Evolutionary conservation across 1,139 yeast species (phyloP).

Genomic region (Suhomyces guaymorum): DNA sequence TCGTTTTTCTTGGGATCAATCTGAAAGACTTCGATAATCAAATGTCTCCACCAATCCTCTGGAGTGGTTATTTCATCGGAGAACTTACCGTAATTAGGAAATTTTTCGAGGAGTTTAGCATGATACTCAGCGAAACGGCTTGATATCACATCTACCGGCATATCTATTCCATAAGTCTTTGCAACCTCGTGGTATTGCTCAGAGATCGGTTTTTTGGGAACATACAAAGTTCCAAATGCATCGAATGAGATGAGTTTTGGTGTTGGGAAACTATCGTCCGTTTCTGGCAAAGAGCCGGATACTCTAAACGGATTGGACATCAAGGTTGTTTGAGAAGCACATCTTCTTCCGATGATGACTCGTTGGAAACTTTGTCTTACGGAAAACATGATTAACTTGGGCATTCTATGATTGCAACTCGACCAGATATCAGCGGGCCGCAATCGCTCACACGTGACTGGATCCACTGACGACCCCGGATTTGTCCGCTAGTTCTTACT

Average conservation of each 20-base stretch:
- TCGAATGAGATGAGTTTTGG: constrained; percentile 64
- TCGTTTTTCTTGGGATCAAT: constrained; percentile 23
- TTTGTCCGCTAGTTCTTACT: neutral
- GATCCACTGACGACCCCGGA: constrained; percentile 2
- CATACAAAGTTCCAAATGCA: constrained; percentile 65
- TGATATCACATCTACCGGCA: constrained; percentile 29
- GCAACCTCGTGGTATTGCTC: constrained; percentile 54
- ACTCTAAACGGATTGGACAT: constrained; percentile 30
- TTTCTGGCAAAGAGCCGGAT: constrained; percentile 27
- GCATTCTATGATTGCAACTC: too few species aligned
- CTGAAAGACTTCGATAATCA: constrained; percentile 46
- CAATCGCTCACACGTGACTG: neutral
- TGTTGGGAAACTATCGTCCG: constrained; percentile 31
- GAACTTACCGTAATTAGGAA: constrained; percentile 64
- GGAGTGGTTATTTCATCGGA: constrained; percentile 23
- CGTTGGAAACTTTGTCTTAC: neutral
- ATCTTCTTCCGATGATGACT: constrained; percentile 1
- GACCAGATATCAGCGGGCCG: too few species aligned
- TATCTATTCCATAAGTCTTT: constrained; percentile 40
- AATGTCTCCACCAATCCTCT: constrained; percentile 60
- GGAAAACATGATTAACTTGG: neutral
- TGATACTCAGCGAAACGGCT: constrained; percentile 32
- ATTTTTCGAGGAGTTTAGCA: constrained; percentile 27
- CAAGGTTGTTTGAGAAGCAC: constrained; percentile 7
- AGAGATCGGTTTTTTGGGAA: constrained; percentile 55